Evolutionary conservation across 495 filamentous ascomycete species (phyloP).

Genomic region (Hypoxylon cercidicola): DNA sequence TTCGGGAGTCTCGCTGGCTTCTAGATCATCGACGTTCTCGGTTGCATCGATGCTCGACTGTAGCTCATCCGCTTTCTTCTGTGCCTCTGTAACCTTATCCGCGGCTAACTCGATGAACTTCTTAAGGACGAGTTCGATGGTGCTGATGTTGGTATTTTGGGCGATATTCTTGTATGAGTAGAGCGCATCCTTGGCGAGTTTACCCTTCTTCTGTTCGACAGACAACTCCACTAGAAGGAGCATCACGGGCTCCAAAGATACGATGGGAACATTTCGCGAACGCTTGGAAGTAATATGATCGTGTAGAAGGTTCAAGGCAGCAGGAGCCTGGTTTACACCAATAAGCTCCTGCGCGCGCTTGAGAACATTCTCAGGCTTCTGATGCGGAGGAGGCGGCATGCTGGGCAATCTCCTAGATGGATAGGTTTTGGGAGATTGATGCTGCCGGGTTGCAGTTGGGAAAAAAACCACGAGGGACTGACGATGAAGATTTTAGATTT

Average conservation of each 20-base stretch:
- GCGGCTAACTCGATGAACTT: slow-evolving; percentile 98
- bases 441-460: slow-evolving; percentile 40
- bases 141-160: slow-evolving; percentile 97
- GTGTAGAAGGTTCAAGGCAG: slow-evolving; percentile 93
- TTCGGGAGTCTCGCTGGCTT: slow-evolving; percentile 96
- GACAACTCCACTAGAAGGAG: slow-evolving; percentile 95
- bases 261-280: slow-evolving; percentile 96
- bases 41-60: slow-evolving; percentile 86
- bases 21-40: slow-evolving; percentile 87
- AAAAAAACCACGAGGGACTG: slow-evolving; percentile 33
- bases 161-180: slow-evolving; percentile 99
- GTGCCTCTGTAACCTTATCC: slow-evolving; percentile 93
- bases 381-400: slow-evolving; percentile 94
- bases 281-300: slow-evolving; percentile 99
- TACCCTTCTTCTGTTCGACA: slow-evolving; percentile 96
- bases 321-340: slow-evolving; percentile 90
- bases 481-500: slow-evolving; percentile 46
- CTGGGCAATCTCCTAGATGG: slow-evolving; percentile 48
- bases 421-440: slow-evolving; percentile 42
- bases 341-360: slow-evolving; percentile 98
- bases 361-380: slow-evolving; percentile 98
- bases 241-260: slow-evolving; percentile 97
- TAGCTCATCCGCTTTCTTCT: slow-evolving; percentile 93
- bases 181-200: slow-evolving; percentile 96
- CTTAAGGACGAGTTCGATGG: slow-evolving; percentile 96